A percentile compares a stretch with the other conserved stretches of the same genome.
phyloP scores from a whole-genome alignment of 148 eudicot genomes.

The Rheum nobile region DNA sequence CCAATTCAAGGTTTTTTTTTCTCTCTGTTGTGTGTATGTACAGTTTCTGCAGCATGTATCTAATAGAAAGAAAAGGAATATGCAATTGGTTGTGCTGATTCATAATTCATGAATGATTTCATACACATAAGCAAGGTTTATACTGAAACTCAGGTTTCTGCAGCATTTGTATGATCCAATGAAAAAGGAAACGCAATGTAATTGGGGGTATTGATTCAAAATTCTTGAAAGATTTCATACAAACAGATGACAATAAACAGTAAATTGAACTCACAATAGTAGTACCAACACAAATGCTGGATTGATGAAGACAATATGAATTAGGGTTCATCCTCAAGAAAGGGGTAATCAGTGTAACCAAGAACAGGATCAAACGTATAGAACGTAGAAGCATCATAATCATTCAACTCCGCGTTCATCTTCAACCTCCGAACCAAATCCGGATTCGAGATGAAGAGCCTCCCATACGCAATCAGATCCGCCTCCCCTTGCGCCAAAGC shows the following conservation, averaged over 20 bases:
- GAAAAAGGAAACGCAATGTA: too few relatives aligned
- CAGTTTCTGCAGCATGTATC: too few relatives aligned
- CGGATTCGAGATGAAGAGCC: constrained; percentile 67
- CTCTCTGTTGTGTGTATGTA: too few relatives aligned
- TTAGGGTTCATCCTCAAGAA: neutral
- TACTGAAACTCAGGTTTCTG: too few relatives aligned
- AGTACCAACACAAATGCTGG: too few relatives aligned
- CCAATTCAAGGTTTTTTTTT: too few relatives aligned
- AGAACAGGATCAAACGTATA: constrained; percentile 24
- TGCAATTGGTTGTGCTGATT: too few relatives aligned
- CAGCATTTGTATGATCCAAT: too few relatives aligned
- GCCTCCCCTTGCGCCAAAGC: constrained; percentile 63
- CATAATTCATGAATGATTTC: too few relatives aligned
- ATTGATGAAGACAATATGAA: neutral
- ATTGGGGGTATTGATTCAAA: neutral
- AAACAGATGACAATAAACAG: neutral
- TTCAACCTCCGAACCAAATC: constrained; percentile 62
- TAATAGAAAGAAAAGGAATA: too few relatives aligned
- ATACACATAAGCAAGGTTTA: too few relatives aligned
- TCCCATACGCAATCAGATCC: constrained; percentile 63
- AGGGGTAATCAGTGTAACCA: constrained; percentile 12
- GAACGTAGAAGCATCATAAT: constrained; percentile 43
- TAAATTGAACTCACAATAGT: neutral
- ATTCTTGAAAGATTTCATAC: too few relatives aligned
- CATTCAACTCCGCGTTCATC: constrained; percentile 50